Base-by-base conservation (phyloP, 768 basidiomycete genomes). In the Tricholoma sp. region DNA sequence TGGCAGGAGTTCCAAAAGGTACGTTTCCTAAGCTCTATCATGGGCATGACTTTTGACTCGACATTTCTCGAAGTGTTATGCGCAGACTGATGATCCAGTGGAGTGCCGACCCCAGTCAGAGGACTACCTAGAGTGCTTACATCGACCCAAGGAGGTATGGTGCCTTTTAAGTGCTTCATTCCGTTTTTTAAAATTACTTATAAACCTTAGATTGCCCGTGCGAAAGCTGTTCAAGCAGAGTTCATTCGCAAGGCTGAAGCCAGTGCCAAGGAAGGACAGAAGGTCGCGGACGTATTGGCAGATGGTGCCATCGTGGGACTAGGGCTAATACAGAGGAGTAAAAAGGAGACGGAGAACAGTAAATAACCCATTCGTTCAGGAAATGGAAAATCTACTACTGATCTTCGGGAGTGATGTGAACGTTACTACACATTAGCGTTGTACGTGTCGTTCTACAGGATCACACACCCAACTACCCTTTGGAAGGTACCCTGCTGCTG, bases 121-220 rank as follows among this genome's bases (percentile, higher is more conserved):
- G 59, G 94, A 96, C 71, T 98, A 98, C 73, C 67, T 95, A 54
- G 93, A 95, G 69, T 97, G 95, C 70, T 73, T 98, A 56, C 94
- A 96, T 69, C 84, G 87, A 66, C 84, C 82, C 28, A 89, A 94
- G 72, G 92, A 94, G 84, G 95, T 93, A 60, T 66, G 83, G 44
- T 32, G 34, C 36, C 15, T 29, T n/a, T n/a, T 50, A 48, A 12
- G 24, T 48, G 53, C 39, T 33, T 33, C 20, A 39, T 10, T 32
- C 32, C 32, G 31, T 50, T 32, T 15, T 31, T n/a, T 17, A n/a
- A n/a, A n/a, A n/a, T 52, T 28, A 17, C 2, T 52, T 56, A 52
- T 13, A 15, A 48, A 76, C 44, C 76, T 6, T 78, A 91, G 62
- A 62, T 70, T 47, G 71, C 71, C 36, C 75, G 76, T 24, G 88